phyloP scores from a whole-genome alignment of 768 basidiomycete species.

The Russula earlei region DNA sequence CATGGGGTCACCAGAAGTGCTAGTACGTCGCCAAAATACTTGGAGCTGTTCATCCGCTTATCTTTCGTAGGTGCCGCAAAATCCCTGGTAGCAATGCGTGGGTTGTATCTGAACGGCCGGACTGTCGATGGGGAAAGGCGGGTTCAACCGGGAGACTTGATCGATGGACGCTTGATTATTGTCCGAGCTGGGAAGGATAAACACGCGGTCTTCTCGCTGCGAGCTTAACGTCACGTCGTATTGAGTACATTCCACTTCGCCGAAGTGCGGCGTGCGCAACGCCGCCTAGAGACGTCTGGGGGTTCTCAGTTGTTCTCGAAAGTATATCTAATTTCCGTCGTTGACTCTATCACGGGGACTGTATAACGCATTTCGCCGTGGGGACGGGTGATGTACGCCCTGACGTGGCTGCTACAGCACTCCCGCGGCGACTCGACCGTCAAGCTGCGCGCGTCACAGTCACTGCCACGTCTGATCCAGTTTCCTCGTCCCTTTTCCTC shows the following conservation, averaged over 20 bases:
- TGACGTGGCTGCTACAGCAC: too few relatives aligned
- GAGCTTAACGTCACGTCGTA: neutral
- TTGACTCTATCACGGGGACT: too few relatives aligned
- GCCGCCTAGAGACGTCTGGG: too few relatives aligned
- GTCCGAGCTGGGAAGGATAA: slow-evolving; percentile 20
- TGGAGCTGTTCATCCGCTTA: neutral
- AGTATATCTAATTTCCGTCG: too few relatives aligned
- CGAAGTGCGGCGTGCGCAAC: too few relatives aligned
- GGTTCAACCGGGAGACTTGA: slow-evolving; percentile 9
- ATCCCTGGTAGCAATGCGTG: slow-evolving; percentile 15
- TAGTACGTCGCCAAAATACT: neutral
- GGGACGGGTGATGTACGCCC: too few relatives aligned
- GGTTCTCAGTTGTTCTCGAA: too few relatives aligned
- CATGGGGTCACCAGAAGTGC: slow-evolving; percentile 49
- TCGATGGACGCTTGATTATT: slow-evolving; percentile 16
- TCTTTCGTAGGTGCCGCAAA: slow-evolving; percentile 14
- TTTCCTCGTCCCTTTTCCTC: neutral
- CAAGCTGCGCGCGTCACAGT: neutral
- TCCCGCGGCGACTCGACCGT: too few relatives aligned
- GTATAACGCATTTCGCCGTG: too few relatives aligned
- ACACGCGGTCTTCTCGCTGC: slow-evolving; percentile 13
- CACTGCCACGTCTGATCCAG: neutral
- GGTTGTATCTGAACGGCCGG: slow-evolving; percentile 18
- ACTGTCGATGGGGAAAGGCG: slow-evolving; percentile 1
- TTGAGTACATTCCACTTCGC: neutral